phyloP scores from a whole-genome alignment of 2,329 filamentous ascomycete genomes.

The Aspergillus calidoustus region DNA sequence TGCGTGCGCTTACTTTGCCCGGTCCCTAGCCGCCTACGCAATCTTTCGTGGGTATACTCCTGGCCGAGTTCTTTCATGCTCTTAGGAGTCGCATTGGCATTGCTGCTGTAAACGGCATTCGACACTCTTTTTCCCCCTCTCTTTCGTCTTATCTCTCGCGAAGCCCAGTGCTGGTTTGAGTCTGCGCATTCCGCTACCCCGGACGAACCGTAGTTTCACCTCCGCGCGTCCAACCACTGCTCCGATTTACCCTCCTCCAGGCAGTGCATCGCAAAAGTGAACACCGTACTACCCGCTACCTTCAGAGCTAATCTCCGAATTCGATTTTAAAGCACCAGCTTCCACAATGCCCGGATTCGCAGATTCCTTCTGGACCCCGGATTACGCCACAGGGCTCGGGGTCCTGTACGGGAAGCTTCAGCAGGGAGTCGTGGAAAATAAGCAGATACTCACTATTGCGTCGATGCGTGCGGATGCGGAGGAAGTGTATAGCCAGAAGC shows the following conservation, averaged over 20 bases:
- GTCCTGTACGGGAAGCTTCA: slow-evolving; percentile 96
- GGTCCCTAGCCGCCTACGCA: slow-evolving; percentile 25
- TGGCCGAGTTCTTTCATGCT: slow-evolving; percentile 20
- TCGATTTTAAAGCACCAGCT: not conserved
- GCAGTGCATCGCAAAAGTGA: not conserved
- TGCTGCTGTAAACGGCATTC: slow-evolving; percentile 15
- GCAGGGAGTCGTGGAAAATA: slow-evolving; percentile 93
- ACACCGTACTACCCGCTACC: not conserved
- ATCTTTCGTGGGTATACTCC: slow-evolving; percentile 13
- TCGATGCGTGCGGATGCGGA: slow-evolving; percentile 95
- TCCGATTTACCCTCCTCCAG: not conserved
- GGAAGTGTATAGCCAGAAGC: slow-evolving; percentile 79
- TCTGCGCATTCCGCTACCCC: not conserved
- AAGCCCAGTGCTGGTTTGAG: not conserved
- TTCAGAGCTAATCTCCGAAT: not conserved
- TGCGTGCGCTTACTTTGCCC: slow-evolving; percentile 8
- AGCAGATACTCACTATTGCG: slow-evolving; percentile 88
- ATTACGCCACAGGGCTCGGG: slow-evolving; percentile 94
- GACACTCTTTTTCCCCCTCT: slow-evolving; percentile 16
- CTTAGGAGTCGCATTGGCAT: slow-evolving; percentile 16
- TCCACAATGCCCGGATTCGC: slow-evolving; percentile 82
- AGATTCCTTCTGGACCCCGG: slow-evolving; percentile 96
- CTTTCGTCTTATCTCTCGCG: not conserved
- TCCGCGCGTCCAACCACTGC: slow-evolving; percentile 7
- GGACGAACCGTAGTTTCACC: slow-evolving; percentile 1